These are phyloP conservation scores for Cryptococcus neoformans DNA, from an alignment of 1,284 basidiomycete genomes.

Conservation along the genomic window DNA sequence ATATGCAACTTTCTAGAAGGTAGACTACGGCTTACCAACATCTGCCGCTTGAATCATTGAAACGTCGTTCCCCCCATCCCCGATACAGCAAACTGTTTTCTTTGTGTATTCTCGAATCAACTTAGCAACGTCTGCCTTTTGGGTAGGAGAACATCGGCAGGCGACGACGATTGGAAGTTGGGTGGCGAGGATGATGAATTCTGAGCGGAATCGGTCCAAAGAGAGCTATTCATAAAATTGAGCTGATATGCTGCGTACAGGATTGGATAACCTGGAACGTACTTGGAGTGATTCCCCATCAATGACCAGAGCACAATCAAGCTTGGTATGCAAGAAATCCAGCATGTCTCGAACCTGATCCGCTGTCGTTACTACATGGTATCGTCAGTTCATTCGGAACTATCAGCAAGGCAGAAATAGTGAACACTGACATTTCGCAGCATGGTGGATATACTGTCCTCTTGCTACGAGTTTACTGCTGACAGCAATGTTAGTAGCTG, in stretches of 20 bases:
- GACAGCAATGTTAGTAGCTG: conserved; percentile 96
- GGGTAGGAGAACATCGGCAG: conserved; percentile 96
- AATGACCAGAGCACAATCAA: conserved; percentile 96
- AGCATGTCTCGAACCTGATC: conserved; percentile 83
- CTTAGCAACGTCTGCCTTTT: conserved; percentile 95
- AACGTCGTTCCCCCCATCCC: conserved; percentile 96
- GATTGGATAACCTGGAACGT: neutral
- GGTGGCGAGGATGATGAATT: conserved; percentile 94
- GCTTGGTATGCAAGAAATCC: conserved; percentile 92
- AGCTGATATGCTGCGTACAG: neutral
- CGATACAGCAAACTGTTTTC: conserved; percentile 97
- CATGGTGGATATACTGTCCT: conserved; percentile 97
- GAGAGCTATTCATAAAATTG: conserved; percentile 61
- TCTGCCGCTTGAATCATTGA: conserved; percentile 97
- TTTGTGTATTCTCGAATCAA: conserved; percentile 85
- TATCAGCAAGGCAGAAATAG: neutral
- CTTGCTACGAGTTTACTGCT: conserved; percentile 94
- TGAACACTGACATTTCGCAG: conserved; percentile 75
- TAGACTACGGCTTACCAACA: conserved; percentile 65
- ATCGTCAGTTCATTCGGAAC: neutral
- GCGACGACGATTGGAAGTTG: conserved; percentile 96
- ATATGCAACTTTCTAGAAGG: neutral
- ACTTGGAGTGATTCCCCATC: conserved; percentile 97
- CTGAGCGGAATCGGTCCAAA: conserved; percentile 80
- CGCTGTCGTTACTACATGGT: conserved; percentile 65